phyloP scores from a whole-genome alignment of 2,329 filamentous ascomycete species.

The Hirsutella minnesotensis region DNA sequence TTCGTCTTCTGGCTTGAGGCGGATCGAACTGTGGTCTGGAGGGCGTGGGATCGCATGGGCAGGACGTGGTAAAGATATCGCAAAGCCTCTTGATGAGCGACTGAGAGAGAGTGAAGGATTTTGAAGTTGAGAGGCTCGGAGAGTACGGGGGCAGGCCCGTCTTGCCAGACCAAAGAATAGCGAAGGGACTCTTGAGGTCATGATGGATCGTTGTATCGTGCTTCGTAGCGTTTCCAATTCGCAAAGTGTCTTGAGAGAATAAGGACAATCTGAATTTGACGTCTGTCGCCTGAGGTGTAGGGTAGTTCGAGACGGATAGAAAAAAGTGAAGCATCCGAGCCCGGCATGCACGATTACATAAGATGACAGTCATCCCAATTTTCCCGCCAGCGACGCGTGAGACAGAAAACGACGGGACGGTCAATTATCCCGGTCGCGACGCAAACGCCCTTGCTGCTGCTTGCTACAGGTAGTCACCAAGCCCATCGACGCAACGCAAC shows the following conservation, averaged over 20 bases:
- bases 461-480: background rate
- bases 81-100: background rate
- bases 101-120: background rate
- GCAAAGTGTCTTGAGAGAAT: background rate
- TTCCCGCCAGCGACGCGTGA: constrained; percentile 8
- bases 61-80: background rate
- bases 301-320: background rate
- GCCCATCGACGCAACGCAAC: background rate
- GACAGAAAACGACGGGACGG: constrained; percentile 6
- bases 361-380: constrained; percentile 2
- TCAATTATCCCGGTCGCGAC: constrained; percentile 7
- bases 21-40: constrained; percentile 5
- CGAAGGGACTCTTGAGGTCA: background rate
- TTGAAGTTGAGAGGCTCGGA: background rate
- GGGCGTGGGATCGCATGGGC: constrained; percentile 24
- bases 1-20: constrained; percentile 1
- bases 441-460: background rate
- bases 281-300: background rate
- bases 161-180: background rate
- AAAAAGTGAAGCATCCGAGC: background rate
- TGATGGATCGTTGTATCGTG: too few relatives aligned
- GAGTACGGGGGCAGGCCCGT: background rate
- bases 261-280: background rate
- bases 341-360: background rate
- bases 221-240: too few relatives aligned